phyloP scores from a whole-genome alignment of 805 yeast genomes.

The Candida schatavii region DNA sequence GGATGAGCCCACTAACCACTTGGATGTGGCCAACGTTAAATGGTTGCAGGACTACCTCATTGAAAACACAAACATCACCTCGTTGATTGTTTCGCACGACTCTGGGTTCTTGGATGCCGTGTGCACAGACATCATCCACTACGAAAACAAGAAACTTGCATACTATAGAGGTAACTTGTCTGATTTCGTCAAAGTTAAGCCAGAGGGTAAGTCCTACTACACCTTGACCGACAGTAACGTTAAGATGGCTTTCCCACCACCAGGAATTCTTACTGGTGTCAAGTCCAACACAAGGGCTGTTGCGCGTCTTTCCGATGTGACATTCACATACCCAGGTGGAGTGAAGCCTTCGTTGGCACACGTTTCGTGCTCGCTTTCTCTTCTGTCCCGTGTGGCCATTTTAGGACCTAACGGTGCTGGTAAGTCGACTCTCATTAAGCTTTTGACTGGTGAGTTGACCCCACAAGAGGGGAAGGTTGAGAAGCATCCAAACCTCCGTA shows the following conservation, averaged over 20 bases:
- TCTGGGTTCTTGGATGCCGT: slow-evolving; percentile 94
- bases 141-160: slow-evolving; percentile 90
- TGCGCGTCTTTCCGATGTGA: slow-evolving; percentile 80
- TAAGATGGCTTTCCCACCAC: slow-evolving; percentile 98
- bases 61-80: slow-evolving; percentile 82
- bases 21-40: slow-evolving; percentile 89
- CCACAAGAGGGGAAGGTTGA: slow-evolving; percentile 89
- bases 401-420: slow-evolving; percentile 99
- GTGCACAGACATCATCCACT: slow-evolving; percentile 95
- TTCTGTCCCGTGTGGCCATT: slow-evolving; percentile 96
- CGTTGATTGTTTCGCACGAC: slow-evolving; percentile 95
- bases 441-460: slow-evolving; percentile 86
- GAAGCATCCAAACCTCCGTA: slow-evolving; percentile 96
- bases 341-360: slow-evolving; percentile 72
- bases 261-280: slow-evolving; percentile 96
- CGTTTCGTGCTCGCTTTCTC: slow-evolving; percentile 86
- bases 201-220: slow-evolving; percentile 95
- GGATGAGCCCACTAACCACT: slow-evolving; percentile 98
- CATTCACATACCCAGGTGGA: slow-evolving; percentile 89
- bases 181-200: slow-evolving; percentile 85
- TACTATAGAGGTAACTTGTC: slow-evolving; percentile 96
- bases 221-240: slow-evolving; percentile 90
- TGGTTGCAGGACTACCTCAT: slow-evolving; percentile 91
- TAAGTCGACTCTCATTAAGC: slow-evolving; percentile 90
- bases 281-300: slow-evolving; percentile 93